Base-by-base conservation (phyloP, 2,329 filamentous ascomycete genomes). In the Massarina eburnea region DNA sequence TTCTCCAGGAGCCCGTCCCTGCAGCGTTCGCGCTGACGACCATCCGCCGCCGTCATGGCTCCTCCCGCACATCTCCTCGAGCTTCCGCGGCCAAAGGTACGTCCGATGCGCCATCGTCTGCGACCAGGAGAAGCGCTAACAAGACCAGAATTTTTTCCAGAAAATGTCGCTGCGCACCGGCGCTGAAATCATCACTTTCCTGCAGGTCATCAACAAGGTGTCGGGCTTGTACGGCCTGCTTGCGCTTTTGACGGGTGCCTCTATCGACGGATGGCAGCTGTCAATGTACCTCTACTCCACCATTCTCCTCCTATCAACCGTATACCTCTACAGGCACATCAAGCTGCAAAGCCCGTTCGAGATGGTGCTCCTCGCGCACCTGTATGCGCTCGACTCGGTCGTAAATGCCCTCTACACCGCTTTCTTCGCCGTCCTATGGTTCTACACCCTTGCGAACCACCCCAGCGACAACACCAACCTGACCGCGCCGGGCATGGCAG, bases 221-320 rank as follows among this genome's bases (percentile, higher is more conserved):
- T 92, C 89, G 39, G 91, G 91, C 46, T 78, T 96, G 57, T 96
- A 95, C 72, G 91, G 91, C 55, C 79, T 96, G 34, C 85, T 96
- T 57, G 91, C 91, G 48, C 81, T 96, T 57, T 77, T 96, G 54
- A 95, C 91, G 19, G 92, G 92, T 66, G 91, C 89, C 71, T 78
- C 86, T 58, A 83, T 96, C 52, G 91, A 89, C 43, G 79, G 84
- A 22, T 80, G 94, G 19, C 92, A 96, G 71, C 80, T 96, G 46
- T 88, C 87, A 46, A 94, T 95, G 79, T 96, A 96, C 77, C 79
- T 95, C 39, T 95, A 95, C 78, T 94, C 88, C 20, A 79, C 94
- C 50, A 59, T 82, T 52, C 80, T 88, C 21, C 82, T 96, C 53
- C 76, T 79, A 53, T 72, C 87, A 36, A 80, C 89, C 56, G 77